Base-by-base conservation (phyloP, 306 rosid genomes). In the Pyrus betulifolia region DNA sequence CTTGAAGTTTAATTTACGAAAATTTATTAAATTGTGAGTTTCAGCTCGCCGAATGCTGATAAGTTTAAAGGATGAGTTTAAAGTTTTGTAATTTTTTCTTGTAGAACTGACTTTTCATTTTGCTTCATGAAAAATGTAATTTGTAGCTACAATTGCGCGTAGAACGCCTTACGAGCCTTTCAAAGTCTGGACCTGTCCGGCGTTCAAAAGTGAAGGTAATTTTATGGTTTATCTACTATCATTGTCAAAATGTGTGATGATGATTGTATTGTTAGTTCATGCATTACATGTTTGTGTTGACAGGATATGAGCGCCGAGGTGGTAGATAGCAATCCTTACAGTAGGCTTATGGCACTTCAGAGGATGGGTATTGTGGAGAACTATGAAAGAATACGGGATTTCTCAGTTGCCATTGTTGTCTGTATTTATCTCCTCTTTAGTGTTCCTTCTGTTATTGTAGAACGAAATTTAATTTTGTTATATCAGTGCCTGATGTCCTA, bases 341-440 rank as follows among this genome's bases (percentile, higher is more conserved):
- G 99, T 86, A 82, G 99, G 83, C 97, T 95, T 72, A 95, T 95
- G 99, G 99, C 99, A 55, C 99, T 95, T 89, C 99, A 95, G 90
- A 89, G 99, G 72, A 95, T 92, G 97, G 99, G 98, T 52, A 92
- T 95, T 75, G 97, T 95, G 83, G 86, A 90, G 86, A 88, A 95
- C 80, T 92, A 95, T 69, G 97, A 92, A 82, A 90, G 97, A 61
- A 95, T 95, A 79, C 90, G 96, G 86, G 92, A 88, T 40, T 92
- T 92, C 93, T 92, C 99, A 5, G 87, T 95, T 81, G 97, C 99
- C 87, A 92, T 95, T 71, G 97, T 95, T 89, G 97, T 95, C 72
- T 82, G 99, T 91, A 87, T 80, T 78, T 73, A 81, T 89, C 78
- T 89, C 86, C 84, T 85, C 79, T 82, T 38, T 62, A 60, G 18